phyloP scores from a whole-genome alignment of 352 stramenopile genomes.

The Phytophthora pinifolia region DNA sequence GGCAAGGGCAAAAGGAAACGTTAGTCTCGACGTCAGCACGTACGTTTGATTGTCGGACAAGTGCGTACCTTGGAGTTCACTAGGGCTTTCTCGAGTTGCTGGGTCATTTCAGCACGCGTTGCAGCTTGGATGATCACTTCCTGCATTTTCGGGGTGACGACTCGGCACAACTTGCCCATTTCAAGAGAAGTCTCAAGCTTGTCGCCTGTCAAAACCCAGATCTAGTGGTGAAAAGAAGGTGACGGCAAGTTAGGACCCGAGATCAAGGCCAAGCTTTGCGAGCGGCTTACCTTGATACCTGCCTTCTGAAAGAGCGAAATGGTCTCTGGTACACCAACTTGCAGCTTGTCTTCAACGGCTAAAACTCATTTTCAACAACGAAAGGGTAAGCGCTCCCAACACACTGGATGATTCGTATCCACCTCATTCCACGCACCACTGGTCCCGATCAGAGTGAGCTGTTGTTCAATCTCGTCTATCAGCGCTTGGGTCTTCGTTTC shows the following conservation, averaged over 20 bases:
- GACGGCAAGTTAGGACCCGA: too few relatives aligned
- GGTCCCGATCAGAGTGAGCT: slow-evolving; percentile 84
- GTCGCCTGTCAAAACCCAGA: slow-evolving; percentile 95
- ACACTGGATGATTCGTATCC: too few relatives aligned
- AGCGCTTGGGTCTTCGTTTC: slow-evolving; percentile 57
- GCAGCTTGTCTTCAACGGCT: slow-evolving; percentile 97
- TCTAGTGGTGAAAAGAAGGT: slow-evolving; percentile 31
- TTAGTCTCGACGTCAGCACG: neutral
- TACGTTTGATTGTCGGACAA: neutral
- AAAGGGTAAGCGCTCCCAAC: neutral
- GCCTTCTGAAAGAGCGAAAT: slow-evolving; percentile 90
- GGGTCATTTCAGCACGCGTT: slow-evolving; percentile 49
- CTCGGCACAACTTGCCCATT: slow-evolving; percentile 93
- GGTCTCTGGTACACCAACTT: slow-evolving; percentile 95
- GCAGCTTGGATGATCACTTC: slow-evolving; percentile 57
- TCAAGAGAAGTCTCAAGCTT: slow-evolving; percentile 99
- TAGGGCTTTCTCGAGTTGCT: slow-evolving; percentile 51
- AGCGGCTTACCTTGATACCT: too few relatives aligned
- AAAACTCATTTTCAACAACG: neutral
- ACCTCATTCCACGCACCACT: slow-evolving; percentile 47
- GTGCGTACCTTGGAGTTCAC: slow-evolving; percentile 39
- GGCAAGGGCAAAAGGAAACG: neutral
- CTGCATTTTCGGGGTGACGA: slow-evolving; percentile 86
- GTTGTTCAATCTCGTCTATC: slow-evolving; percentile 79
- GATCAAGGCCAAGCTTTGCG: too few relatives aligned